Evolutionary conservation across 352 stramenopile genomes (phyloP).

Genomic region (Globisporangium cystogenes): DNA sequence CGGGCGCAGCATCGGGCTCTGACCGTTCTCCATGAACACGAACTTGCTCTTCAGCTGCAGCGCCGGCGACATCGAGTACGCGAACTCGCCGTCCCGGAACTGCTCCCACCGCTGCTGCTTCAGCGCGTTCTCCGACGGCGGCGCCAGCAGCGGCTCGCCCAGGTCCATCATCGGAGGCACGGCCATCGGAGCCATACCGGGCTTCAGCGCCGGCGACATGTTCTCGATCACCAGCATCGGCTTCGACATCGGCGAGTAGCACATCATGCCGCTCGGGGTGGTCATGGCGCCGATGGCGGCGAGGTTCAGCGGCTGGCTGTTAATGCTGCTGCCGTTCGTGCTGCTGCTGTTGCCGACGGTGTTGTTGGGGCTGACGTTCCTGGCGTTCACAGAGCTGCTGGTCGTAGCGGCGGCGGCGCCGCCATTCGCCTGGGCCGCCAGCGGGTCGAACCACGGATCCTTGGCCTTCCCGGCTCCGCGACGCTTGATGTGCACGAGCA

Average conservation of each 20-base stretch:
- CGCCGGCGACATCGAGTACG: slow-evolving; percentile 30
- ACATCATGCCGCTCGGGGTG: slow-evolving; percentile 30
- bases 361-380: slow-evolving; percentile 1
- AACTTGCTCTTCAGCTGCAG: slow-evolving; percentile 48
- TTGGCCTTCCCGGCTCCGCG: slow-evolving; percentile 79
- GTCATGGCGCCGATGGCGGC: slow-evolving; percentile 18
- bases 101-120: slow-evolving; percentile 17
- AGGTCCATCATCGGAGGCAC: slow-evolving; percentile 60
- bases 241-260: slow-evolving; percentile 80
- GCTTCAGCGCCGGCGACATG: slow-evolving; percentile 81
- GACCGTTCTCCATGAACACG: slow-evolving; percentile 19
- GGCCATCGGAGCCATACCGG: slow-evolving; percentile 36
- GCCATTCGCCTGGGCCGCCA: slow-evolving; percentile 17
- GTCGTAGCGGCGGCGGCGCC: not conserved
- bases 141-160: slow-evolving; percentile 20
- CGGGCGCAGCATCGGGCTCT: slow-evolving; percentile 19
- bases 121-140: slow-evolving; percentile 13
- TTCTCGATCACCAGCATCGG: slow-evolving; percentile 72
- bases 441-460: slow-evolving; percentile 78
- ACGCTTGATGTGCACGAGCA: slow-evolving; percentile 83
- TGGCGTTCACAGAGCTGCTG: not conserved
- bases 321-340: not conserved
- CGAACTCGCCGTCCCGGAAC: slow-evolving; percentile 28
- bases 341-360: not conserved
- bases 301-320: slow-evolving; percentile 15